Evolutionary conservation across 2,329 filamentous ascomycete species (phyloP).

Genomic region (Penicillium sp.): DNA sequence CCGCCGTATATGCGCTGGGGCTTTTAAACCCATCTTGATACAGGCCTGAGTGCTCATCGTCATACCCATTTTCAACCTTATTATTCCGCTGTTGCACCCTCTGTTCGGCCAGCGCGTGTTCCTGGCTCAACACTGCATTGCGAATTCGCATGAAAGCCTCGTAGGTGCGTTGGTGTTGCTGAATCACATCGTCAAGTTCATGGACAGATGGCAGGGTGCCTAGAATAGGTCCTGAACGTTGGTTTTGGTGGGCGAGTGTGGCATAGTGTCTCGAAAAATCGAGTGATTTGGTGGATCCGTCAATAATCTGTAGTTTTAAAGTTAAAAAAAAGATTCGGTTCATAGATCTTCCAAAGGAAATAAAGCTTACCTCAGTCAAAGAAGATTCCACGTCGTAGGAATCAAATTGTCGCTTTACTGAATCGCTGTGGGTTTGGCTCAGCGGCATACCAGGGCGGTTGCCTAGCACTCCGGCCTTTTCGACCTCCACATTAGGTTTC

Average conservation of each 20-base stretch:
- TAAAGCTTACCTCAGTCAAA: conserved; percentile 42
- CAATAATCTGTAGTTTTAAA: conserved; percentile 35
- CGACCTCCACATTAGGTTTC: conserved; percentile 26
- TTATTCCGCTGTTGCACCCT: conserved; percentile 37
- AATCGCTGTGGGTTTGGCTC: conserved; percentile 37
- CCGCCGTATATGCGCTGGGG: conserved; percentile 59
- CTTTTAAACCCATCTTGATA: conserved; percentile 43
- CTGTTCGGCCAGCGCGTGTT: conserved; percentile 56
- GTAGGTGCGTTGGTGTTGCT: conserved; percentile 41
- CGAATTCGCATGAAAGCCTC: conserved; percentile 56
- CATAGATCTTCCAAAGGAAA: not conserved
- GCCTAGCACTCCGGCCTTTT: conserved; percentile 29
- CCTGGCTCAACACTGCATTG: conserved; percentile 58
- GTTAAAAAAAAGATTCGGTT: not conserved
- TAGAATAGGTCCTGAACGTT: conserved; percentile 40
- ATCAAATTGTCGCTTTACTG: conserved; percentile 62
- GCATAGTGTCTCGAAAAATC: conserved; percentile 45
- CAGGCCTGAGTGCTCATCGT: conserved; percentile 38
- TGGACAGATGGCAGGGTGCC: conserved; percentile 41
- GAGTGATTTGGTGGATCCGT: conserved; percentile 40
- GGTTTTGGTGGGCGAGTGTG: conserved; percentile 40
- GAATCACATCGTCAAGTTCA: conserved; percentile 47
- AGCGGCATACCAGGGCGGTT: conserved; percentile 25
- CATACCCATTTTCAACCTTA: conserved; percentile 28
- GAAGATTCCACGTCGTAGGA: conserved; percentile 56